phyloP scores from a whole-genome alignment of 2,329 filamentous ascomycete genomes.

The Pseudophaeomoniella oleicola region DNA sequence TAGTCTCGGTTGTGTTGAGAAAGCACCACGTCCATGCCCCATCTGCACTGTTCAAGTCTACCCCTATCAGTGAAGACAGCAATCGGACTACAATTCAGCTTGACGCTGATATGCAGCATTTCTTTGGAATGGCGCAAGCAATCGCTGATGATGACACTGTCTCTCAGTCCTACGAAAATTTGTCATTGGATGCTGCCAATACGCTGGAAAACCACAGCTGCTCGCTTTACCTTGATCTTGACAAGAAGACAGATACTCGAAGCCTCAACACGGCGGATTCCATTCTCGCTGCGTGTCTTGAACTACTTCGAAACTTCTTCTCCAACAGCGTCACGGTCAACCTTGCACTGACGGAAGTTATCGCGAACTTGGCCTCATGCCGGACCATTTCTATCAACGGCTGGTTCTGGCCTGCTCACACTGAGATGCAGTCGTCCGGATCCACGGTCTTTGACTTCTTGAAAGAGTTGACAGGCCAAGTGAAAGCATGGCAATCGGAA shows the following conservation, averaged over 20 bases:
- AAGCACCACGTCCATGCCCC: conserved; percentile 80
- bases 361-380: conserved; percentile 72
- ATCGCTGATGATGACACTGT: conserved; percentile 23
- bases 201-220: conserved; percentile 13
- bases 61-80: conserved; percentile 29
- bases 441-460: conserved; percentile 40
- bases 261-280: conserved; percentile 3
- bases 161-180: conserved; percentile 27
- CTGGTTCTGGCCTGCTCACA: conserved; percentile 54
- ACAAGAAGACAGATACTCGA: conserved; percentile 39
- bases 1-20: conserved; percentile 73
- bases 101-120: conserved; percentile 23
- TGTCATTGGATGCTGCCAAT: conserved; percentile 21
- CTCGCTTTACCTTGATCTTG: conserved; percentile 3
- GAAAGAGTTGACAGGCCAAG: conserved; percentile 46
- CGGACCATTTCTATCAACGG: conserved; percentile 73
- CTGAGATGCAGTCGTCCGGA: conserved; percentile 21
- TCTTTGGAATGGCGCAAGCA: conserved; percentile 21
- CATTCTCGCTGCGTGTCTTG: conserved; percentile 35
- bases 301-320: conserved; percentile 64
- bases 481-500: conserved; percentile 45
- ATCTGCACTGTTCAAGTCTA: conserved; percentile 50
- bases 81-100: conserved; percentile 33
- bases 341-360: conserved; percentile 66
- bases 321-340: conserved; percentile 87